Evolutionary conservation across 257 asterid species (phyloP), one percentile per base, ranked within the genome.

Genomic region (Solanum dulcamara): DNA sequence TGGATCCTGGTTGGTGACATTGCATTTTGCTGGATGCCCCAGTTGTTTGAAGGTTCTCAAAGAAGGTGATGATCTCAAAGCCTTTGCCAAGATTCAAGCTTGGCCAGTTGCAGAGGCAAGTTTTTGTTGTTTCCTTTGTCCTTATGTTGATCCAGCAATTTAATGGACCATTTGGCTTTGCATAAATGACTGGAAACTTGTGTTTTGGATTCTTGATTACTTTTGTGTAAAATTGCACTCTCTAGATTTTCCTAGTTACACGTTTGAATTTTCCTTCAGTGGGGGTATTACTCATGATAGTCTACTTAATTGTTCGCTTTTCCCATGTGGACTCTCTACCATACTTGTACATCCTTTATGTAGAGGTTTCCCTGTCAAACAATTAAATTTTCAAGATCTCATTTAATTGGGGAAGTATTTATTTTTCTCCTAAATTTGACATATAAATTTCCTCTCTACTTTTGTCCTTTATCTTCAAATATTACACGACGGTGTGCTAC

Each of bases 91-190:
- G 89, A 89, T 92, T 70, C 93, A 90, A 85, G 89, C 89, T 83
- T 90, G 94, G 85, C 90, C 91, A 84, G 92, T 95, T 85, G 83
- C 86, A 68, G 98, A 94, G 97, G 99, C 90, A 93, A 92, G 98
- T 66, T 83, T 70, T 55, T 85, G 60, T 62, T 62, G 60, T 83
- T 60, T 88, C 80, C 53, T 55, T 24, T 70, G 86, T 68, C 28
- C 83, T 35, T 75, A 67, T 74, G 26, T 83, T 84, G 18, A 67
- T 81, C 77, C 70, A 59, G 50, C 85, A 84, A 38, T 79, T 85
- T 89, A 37, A 24, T 40, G 82, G 82, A 53, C 84, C 80, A 38
- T 70, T 70, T 70, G 79, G 48, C 79, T 70, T 70, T 70, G 48
- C 30, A 40, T 35, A 35, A 68, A 35, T 35, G 28, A 70, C 42